Conservation (phyloP, 345 rosid species). For the Noccaea caerulescens region DNA sequence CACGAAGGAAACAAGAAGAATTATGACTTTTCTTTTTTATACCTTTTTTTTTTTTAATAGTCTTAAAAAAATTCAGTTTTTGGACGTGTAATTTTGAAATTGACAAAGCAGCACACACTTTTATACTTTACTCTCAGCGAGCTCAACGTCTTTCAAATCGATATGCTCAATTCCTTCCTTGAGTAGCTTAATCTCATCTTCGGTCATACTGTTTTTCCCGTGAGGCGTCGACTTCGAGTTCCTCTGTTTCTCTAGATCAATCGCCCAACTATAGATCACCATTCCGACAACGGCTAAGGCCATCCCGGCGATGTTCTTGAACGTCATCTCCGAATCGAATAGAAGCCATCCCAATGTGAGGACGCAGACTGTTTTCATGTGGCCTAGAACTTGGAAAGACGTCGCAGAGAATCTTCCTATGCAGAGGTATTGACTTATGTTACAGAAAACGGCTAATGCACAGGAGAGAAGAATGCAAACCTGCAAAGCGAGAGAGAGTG, state of each 20-base stretch:
- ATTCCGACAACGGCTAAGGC: constrained; percentile 73
- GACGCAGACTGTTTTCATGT: constrained; percentile 95
- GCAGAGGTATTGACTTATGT: constrained; percentile 94
- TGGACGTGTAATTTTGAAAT: constrained; percentile 23
- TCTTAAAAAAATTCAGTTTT: background rate
- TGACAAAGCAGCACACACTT: background rate
- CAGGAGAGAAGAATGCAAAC: constrained; percentile 80
- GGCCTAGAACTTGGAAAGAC: constrained; percentile 94
- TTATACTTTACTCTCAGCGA: constrained; percentile 63
- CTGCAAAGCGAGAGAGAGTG: constrained; percentile 52
- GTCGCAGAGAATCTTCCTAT: constrained; percentile 92
- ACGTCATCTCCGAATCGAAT: constrained; percentile 78
- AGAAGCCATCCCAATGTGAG: constrained; percentile 90
- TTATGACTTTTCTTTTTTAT: background rate
- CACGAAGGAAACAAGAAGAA: background rate
- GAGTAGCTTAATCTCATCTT: constrained; percentile 76
- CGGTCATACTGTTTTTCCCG: constrained; percentile 69
- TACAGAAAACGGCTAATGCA: constrained; percentile 90
- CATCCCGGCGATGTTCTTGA: constrained; percentile 92
- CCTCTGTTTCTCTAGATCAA: constrained; percentile 71
- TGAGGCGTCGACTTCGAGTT: constrained; percentile 47
- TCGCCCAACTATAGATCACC: constrained; percentile 95
- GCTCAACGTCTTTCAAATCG: constrained; percentile 66
- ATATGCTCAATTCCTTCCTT: constrained; percentile 62
- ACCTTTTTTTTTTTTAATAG: background rate